phyloP scores from a whole-genome alignment of 306 rosid species.

The Senna siamea region DNA sequence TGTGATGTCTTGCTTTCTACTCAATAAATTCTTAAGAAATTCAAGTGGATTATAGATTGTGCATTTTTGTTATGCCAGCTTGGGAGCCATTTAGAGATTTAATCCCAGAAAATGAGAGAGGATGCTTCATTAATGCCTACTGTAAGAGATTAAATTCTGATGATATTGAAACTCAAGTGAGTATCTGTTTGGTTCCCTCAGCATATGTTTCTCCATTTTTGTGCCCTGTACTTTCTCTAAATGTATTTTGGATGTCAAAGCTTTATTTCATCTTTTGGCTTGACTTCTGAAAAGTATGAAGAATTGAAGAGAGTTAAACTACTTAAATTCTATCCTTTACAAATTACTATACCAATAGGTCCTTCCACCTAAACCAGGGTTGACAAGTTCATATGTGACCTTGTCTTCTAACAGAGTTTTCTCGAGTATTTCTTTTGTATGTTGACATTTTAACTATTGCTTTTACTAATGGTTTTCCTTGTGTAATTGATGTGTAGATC shows the following conservation, averaged over 20 bases:
- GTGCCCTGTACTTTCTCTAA: background rate
- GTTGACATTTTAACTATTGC: background rate
- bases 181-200: constrained; percentile 39
- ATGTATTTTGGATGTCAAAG: constrained; percentile 26
- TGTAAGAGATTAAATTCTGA: constrained; percentile 81
- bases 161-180: constrained; percentile 77
- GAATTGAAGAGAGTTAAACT: constrained; percentile 22
- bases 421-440: constrained; percentile 5
- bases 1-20: constrained; percentile 27
- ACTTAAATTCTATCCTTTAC: constrained; percentile 23
- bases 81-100: constrained; percentile 95
- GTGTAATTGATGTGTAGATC: background rate
- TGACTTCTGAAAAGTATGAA: background rate
- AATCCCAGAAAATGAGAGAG: constrained; percentile 83
- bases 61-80: constrained; percentile 53
- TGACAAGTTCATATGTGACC: constrained; percentile 3
- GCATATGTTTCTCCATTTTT: constrained; percentile 3
- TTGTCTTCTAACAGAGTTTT: constrained; percentile 17
- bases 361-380: constrained; percentile 10
- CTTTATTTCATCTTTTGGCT: constrained; percentile 18
- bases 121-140: constrained; percentile 77
- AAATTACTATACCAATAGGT: constrained; percentile 7
- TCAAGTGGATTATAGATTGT: constrained; percentile 37
- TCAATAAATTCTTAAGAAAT: background rate
- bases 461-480: background rate